Evolutionary conservation across 306 rosid genomes (phyloP).

Genomic region (Cicer chorassanicum): DNA sequence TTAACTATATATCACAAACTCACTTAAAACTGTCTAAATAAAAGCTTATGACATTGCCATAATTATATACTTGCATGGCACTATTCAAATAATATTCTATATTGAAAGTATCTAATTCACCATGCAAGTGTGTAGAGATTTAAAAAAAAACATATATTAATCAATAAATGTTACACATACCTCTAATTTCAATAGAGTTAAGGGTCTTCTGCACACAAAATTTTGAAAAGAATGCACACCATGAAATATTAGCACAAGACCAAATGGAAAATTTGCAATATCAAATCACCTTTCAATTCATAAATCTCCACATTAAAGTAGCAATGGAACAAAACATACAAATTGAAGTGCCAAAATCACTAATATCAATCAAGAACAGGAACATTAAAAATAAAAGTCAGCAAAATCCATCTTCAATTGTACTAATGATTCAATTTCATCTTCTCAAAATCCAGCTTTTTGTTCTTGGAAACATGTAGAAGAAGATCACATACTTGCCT

Average conservation of each 20-base stretch:
- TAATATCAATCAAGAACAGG: neutral
- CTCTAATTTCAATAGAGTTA: neutral
- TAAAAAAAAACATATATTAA: too few species aligned
- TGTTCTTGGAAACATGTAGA: constrained; percentile 58
- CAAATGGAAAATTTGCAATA: neutral
- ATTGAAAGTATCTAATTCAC: too few species aligned
- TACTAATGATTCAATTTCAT: constrained; percentile 35
- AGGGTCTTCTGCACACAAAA: neutral
- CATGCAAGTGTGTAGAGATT: too few species aligned
- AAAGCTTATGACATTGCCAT: too few species aligned
- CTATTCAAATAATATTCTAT: too few species aligned
- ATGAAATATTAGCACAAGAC: neutral
- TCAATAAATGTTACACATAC: too few species aligned
- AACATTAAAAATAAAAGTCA: neutral
- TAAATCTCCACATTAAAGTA: neutral
- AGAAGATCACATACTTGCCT: constrained; percentile 76
- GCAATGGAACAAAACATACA: constrained; percentile 3
- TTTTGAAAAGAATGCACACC: neutral
- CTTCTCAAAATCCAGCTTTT: constrained; percentile 59
- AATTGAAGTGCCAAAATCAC: constrained; percentile 10
- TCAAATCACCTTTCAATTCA: constrained; percentile 10
- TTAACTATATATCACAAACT: too few species aligned
- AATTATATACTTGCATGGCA: too few species aligned
- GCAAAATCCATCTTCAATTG: neutral
- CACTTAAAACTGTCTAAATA: too few species aligned